A percentile compares a stretch with the other conserved stretches of the same genome.
Evolutionary conservation across 73 alveolate genomes (phyloP).

Genomic region (Paramecium primaurelia): DNA sequence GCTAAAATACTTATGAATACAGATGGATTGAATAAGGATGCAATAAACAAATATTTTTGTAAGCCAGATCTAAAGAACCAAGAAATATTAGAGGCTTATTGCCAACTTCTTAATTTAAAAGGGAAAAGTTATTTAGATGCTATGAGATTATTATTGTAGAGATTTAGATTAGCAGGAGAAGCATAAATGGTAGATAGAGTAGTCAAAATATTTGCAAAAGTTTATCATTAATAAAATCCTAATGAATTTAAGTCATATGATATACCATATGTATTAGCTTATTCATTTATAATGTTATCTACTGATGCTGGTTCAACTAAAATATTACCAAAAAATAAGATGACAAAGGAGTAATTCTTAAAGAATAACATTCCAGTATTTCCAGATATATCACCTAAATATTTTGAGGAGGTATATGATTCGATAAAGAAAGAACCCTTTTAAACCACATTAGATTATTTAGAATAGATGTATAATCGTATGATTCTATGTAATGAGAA

Average conservation of each 20-base stretch:
- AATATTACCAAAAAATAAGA: constrained; percentile 52
- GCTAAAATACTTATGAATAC: constrained; percentile 68
- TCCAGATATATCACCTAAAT: constrained; percentile 23
- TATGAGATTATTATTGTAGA: constrained; percentile 62
- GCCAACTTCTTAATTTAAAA: constrained; percentile 61
- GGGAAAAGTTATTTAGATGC: constrained; percentile 66
- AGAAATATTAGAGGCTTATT: constrained; percentile 62
- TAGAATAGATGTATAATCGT: constrained; percentile 71
- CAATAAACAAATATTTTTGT: constrained; percentile 66
- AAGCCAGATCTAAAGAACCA: constrained; percentile 50
- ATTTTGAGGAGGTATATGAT: constrained; percentile 63
- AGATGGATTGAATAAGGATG: constrained; percentile 70
- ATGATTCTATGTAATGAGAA: constrained; percentile 43
- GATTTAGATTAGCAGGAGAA: constrained; percentile 76
- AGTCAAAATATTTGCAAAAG: constrained; percentile 61
- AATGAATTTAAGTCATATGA: constrained; percentile 56
- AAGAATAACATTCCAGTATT: constrained; percentile 24
- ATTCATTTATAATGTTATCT: constrained; percentile 66
- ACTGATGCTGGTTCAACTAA: constrained; percentile 66
- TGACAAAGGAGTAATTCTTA: constrained; percentile 63
- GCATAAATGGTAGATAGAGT: constrained; percentile 73
- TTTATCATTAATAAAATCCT: constrained; percentile 65
- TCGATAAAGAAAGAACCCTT: constrained; percentile 60
- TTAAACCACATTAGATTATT: constrained; percentile 66
- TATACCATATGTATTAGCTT: constrained; percentile 68